These are phyloP conservation scores for Gossypium raimondii DNA, from an alignment of 345 rosid species.

Conservation along the genomic window DNA sequence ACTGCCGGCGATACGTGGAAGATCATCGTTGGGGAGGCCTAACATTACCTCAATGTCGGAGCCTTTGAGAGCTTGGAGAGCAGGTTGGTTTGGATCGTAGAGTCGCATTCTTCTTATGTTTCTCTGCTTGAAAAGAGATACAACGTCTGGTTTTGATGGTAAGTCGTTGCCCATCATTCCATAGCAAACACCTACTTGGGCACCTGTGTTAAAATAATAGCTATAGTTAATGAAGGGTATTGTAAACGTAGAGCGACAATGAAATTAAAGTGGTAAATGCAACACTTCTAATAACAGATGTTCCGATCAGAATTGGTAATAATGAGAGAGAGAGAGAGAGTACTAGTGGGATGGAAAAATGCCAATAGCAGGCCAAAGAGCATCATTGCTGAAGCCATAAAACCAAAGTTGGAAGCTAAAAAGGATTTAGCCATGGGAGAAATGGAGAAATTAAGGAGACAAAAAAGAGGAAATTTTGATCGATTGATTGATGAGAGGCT, in stretches of 20 bases:
- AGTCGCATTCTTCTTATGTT: constrained; percentile 27
- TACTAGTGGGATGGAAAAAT: constrained; percentile 4
- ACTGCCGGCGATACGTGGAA: constrained; percentile 11
- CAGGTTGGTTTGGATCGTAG: constrained; percentile 26
- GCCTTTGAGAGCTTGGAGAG: constrained; percentile 48
- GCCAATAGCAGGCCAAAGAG: constrained; percentile 8
- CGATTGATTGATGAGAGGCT: background rate
- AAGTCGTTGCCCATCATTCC: constrained; percentile 24
- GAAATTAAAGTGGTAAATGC: background rate
- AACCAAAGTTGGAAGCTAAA: background rate
- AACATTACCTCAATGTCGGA: constrained; percentile 46
- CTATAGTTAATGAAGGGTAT: too few relatives aligned
- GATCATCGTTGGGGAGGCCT: constrained; percentile 36
- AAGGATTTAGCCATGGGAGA: constrained; percentile 7
- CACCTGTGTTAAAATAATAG: constrained; percentile 17
- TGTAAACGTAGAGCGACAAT: too few relatives aligned
- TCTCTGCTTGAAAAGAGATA: constrained; percentile 19
- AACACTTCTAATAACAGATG: background rate
- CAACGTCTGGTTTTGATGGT: constrained; percentile 21
- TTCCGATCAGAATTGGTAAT: background rate
- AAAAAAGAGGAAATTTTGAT: too few relatives aligned
- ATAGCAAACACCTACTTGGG: constrained; percentile 37
- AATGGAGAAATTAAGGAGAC: background rate
- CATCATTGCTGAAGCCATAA: constrained; percentile 3
- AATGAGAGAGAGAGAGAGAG: background rate